Percentiles rank a stretch among this genome's conserved stretches.
Evolutionary conservation across 257 asterid genomes (phyloP).

Genomic region (Solanum gracilifrons): DNA sequence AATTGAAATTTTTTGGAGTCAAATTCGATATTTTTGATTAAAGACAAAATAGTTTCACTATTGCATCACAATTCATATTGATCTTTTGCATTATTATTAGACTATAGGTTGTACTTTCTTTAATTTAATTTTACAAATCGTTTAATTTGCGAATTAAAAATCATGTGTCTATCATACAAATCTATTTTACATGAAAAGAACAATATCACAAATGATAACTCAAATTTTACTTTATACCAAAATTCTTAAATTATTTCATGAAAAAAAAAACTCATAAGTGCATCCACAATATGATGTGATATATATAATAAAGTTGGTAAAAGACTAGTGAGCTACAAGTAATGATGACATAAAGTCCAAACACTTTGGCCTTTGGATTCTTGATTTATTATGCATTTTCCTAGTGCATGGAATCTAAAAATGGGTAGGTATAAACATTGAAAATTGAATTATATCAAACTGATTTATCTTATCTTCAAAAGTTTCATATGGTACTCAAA

Average conservation of each 20-base stretch:
- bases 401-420: not conserved
- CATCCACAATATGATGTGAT: not conserved
- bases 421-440: not conserved
- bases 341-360: not conserved
- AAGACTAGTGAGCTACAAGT: not conserved
- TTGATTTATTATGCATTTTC: not conserved
- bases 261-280: not conserved
- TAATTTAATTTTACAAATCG: not conserved
- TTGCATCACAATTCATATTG: too few relatives aligned
- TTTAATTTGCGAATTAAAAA: not conserved
- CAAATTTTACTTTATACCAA: not conserved
- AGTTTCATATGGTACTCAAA: too few relatives aligned
- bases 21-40: accelerated
- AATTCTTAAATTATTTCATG: not conserved
- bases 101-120: not conserved
- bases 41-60: accelerated
- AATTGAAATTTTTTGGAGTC: accelerated
- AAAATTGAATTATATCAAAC: too few relatives aligned
- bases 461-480: too few relatives aligned
- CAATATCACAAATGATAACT: not conserved
- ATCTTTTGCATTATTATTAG: not conserved
- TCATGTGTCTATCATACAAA: accelerated
- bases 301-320: not conserved
- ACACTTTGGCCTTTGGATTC: not conserved
- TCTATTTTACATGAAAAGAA: not conserved